phyloP scores from a whole-genome alignment of 495 filamentous ascomycete genomes.

The Aspergillus bertholletiae region DNA sequence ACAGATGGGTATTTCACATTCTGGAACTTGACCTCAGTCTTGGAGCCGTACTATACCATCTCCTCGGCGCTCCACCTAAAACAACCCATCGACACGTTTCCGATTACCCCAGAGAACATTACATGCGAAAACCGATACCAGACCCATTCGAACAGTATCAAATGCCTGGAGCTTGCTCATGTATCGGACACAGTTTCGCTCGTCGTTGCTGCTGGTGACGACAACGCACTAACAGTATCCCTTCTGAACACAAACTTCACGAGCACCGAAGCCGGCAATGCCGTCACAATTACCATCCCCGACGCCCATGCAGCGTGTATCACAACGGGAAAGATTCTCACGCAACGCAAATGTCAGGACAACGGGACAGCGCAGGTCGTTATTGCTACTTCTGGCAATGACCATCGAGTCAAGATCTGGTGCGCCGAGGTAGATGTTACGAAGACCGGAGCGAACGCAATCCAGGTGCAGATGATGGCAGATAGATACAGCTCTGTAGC shows the following conservation, averaged over 20 bases:
- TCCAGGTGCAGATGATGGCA: slow-evolving; percentile 39
- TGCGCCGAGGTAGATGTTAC: slow-evolving; percentile 35
- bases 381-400: slow-evolving; percentile 68
- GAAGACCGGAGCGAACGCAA: slow-evolving; percentile 25
- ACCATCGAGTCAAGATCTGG: slow-evolving; percentile 82
- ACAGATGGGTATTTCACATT: slow-evolving; percentile 60
- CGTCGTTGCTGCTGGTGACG: slow-evolving; percentile 77
- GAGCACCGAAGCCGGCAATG: slow-evolving; percentile 3
- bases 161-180: slow-evolving; percentile 43
- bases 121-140: slow-evolving; percentile 35
- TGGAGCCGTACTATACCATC: slow-evolving; percentile 31
- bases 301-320: slow-evolving; percentile 80
- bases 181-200: slow-evolving; percentile 37
- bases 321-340: slow-evolving; percentile 58
- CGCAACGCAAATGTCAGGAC: slow-evolving; percentile 1
- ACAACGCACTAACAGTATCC: slow-evolving; percentile 68
- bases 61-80: slow-evolving; percentile 17
- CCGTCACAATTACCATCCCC: slow-evolving; percentile 55
- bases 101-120: slow-evolving; percentile 21
- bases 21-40: slow-evolving; percentile 43
- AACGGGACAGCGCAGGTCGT: slow-evolving; percentile 11
- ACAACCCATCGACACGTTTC: slow-evolving; percentile 9
- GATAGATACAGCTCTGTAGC: slow-evolving; percentile 62
- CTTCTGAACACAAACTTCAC: slow-evolving; percentile 28
- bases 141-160: slow-evolving; percentile 76